Percentiles rank a stretch among this genome's conserved stretches.
phyloP scores from a whole-genome alignment of 2,329 filamentous ascomycete species.

The Colletotrichum simmondsii region DNA sequence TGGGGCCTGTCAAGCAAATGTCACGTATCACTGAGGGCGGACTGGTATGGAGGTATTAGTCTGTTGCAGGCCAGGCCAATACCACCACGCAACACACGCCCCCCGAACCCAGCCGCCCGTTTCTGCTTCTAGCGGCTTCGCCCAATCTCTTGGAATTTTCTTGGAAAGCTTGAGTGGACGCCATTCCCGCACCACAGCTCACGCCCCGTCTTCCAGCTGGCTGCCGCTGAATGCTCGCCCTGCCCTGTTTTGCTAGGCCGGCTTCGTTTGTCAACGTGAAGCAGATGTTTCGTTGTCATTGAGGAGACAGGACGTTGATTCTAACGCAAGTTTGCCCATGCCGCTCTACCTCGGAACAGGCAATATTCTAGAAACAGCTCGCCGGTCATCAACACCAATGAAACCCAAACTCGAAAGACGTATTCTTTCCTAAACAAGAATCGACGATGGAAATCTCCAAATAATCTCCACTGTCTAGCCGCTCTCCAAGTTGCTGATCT shows the following conservation, averaged over 20 bases:
- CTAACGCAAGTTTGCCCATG: not conserved
- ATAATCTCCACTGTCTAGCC: slow-evolving; percentile 1
- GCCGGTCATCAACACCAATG: not conserved
- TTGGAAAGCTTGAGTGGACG: slow-evolving; percentile 36
- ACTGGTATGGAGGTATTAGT: not conserved
- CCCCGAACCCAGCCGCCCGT: slow-evolving; percentile 17
- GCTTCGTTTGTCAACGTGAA: not conserved
- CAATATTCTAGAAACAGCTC: slow-evolving; percentile 27
- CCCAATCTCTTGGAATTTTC: slow-evolving; percentile 35
- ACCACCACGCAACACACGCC: slow-evolving; percentile 11
- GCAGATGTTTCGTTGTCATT: not conserved
- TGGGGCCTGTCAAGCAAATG: not conserved
- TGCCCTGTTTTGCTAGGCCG: not conserved
- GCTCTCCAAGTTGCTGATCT: slow-evolving; percentile 13
- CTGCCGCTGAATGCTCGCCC: slow-evolving; percentile 22
- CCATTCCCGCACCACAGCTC: slow-evolving; percentile 32
- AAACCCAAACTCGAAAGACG: not conserved
- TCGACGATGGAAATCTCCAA: not conserved
- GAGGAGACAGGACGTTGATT: not conserved
- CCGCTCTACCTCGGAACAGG: slow-evolving; percentile 2
- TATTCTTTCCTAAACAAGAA: not conserved
- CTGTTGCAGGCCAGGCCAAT: not conserved
- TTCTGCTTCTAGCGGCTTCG: slow-evolving; percentile 32
- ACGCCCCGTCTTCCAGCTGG: slow-evolving; percentile 25
- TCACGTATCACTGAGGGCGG: not conserved